Base-by-base conservation (phyloP, 345 rosid genomes). In the Gynandropsis gynandra region DNA sequence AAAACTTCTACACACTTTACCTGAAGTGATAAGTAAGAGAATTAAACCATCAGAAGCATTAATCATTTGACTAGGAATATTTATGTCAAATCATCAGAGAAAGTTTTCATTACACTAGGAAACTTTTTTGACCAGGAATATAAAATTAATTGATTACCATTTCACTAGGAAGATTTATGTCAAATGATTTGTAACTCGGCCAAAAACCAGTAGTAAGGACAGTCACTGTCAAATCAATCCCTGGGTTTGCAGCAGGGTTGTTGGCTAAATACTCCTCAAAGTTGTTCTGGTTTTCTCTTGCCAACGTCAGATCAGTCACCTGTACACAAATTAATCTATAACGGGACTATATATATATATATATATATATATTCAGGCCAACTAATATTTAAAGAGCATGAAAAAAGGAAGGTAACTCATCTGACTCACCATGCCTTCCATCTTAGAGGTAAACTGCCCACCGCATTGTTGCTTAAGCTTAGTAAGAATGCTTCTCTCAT, bases 141-240 rank as follows among this genome's bases (percentile, higher is more conserved):
- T 21, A 19, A 39, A 11, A 3, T 13, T 9, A 24, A 46, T 3
- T 34, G 16, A 35, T 36, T 72, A 85, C 97, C 93, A 85, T 85
- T 72, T 85, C 95, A 16, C 66, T 67, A 1, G 97, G 93, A 29
- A 83, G 88, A 46, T 78, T 89, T 37, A 83, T 71, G 76, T 85
- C 85, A 54, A 78, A 77, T 32, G 95, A 79, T 48, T 89, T 85
- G 69, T 79, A 89, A 60, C 83, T 85, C 29, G 95, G 97, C 97
- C 97, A 89, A 56, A 79, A 85, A 34, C 93, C 95, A 43, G 89
- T 85, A 33, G 97, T 89, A 21, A 89, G 84, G 61, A 89, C 93
- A 54, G 81, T 80, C 13, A 85, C 95, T 9, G 89, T 55, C 65
- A 85, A 72, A 49, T 89, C 95, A 54, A 89, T 76, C 24, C 87